phyloP scores from a whole-genome alignment of 768 basidiomycete genomes.

The Hydnum rufescens region DNA sequence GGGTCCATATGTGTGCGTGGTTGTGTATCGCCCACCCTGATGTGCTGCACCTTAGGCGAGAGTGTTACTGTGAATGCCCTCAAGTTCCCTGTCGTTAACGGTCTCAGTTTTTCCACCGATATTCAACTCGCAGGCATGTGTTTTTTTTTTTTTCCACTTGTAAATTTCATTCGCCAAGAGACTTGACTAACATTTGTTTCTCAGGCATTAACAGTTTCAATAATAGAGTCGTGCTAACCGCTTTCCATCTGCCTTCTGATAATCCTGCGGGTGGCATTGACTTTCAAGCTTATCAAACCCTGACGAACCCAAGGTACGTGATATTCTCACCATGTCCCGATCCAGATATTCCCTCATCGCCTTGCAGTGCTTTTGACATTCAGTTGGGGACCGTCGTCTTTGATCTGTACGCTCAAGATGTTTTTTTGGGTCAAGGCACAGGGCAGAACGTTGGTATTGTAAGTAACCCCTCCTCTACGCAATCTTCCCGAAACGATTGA shows the following conservation, averaged over 20 bases:
- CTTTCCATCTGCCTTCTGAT: background rate
- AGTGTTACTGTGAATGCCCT: background rate
- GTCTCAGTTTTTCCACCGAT: background rate
- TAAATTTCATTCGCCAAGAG: too few species aligned
- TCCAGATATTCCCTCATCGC: background rate
- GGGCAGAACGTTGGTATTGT: background rate
- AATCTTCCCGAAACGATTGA: too few species aligned
- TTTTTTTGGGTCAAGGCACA: background rate
- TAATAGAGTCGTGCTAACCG: background rate
- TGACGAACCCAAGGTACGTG: background rate
- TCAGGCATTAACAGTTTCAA: background rate
- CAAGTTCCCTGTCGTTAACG: background rate
- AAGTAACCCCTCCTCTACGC: too few species aligned
- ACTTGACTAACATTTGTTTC: background rate
- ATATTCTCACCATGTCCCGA: background rate
- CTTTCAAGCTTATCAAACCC: background rate
- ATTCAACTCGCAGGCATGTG: background rate
- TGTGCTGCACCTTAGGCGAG: too few species aligned
- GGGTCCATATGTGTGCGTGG: too few species aligned
- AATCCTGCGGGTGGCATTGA: background rate
- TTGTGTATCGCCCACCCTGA: too few species aligned
- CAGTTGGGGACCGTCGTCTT: background rate
- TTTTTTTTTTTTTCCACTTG: background rate
- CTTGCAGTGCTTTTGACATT: background rate
- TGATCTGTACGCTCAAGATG: background rate